A percentile compares a stretch with the other conserved stretches of the same genome.
phyloP scores from a whole-genome alignment of 768 basidiomycete genomes.

The Pholiota microspora region DNA sequence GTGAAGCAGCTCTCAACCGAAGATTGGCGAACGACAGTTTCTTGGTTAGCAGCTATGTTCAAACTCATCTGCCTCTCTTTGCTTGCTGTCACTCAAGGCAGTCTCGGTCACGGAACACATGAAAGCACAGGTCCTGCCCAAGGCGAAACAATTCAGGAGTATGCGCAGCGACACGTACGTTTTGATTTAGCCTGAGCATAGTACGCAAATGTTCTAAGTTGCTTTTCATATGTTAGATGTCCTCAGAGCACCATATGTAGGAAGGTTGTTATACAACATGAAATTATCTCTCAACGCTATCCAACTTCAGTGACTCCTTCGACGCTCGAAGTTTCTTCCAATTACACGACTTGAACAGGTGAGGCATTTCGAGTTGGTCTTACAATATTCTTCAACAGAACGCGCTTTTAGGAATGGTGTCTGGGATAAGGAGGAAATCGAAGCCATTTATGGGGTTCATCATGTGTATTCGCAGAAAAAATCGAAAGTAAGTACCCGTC shows the following conservation, averaged over 20 bases:
- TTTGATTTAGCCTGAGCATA: background rate
- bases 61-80: conserved; percentile 41
- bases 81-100: conserved; percentile 31
- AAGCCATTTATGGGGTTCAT: conserved; percentile 95
- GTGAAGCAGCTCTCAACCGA: background rate
- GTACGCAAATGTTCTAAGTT: background rate
- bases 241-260: conserved; percentile 85
- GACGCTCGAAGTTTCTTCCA: conserved; percentile 90
- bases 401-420: conserved; percentile 60
- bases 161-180: conserved; percentile 90
- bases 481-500: conserved; percentile 49
- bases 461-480: conserved; percentile 85
- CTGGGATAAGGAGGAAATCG: conserved; percentile 87
- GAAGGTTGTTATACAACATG: conserved; percentile 3
- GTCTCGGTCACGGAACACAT: conserved; percentile 60
- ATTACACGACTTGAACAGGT: conserved; percentile 90
- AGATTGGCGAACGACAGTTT: background rate
- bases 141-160: conserved; percentile 73
- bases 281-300: background rate
- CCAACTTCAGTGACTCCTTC: conserved; percentile 66
- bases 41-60: conserved; percentile 40
- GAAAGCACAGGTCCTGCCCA: conserved; percentile 43
- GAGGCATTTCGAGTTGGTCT: conserved; percentile 15
- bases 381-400: background rate
- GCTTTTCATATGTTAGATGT: conserved; percentile 58